phyloP scores from a whole-genome alignment of 768 basidiomycete species.

The Tulasnella sp. region DNA sequence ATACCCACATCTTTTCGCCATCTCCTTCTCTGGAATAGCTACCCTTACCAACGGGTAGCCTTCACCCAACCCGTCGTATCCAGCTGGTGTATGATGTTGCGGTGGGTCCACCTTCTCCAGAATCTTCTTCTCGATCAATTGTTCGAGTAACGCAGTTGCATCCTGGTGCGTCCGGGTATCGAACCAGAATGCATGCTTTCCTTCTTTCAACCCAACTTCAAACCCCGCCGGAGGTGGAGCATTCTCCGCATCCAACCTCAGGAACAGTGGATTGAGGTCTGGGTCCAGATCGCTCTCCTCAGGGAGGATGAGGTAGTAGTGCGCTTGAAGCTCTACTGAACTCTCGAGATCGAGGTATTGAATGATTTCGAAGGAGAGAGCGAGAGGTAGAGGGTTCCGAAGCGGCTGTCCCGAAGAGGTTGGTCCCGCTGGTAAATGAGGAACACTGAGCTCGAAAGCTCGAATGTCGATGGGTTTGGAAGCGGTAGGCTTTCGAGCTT shows the following conservation, averaged over 20 bases:
- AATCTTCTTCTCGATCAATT: conserved; percentile 3
- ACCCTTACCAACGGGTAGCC: conserved; percentile 14
- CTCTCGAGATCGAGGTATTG: conserved; percentile 19
- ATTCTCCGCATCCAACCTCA: not conserved
- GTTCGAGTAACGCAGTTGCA: not conserved
- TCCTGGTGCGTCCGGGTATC: not conserved
- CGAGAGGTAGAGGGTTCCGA: conserved; percentile 19
- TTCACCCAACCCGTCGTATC: not conserved
- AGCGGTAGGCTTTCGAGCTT: conserved; percentile 22
- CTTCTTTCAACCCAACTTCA: not conserved
- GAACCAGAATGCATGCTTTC: conserved; percentile 12
- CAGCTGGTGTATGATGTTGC: not conserved
- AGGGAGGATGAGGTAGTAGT: conserved; percentile 20
- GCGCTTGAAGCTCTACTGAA: not conserved
- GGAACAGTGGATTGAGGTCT: not conserved
- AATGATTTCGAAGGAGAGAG: conserved; percentile 19
- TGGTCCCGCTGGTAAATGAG: conserved; percentile 24
- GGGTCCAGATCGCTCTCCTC: conserved; percentile 16
- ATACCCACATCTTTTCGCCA: conserved; percentile 24
- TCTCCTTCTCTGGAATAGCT: conserved; percentile 22
- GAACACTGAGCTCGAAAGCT: conserved; percentile 19
- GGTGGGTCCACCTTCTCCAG: conserved; percentile 17
- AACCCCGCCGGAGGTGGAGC: not conserved
- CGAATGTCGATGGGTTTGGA: conserved; percentile 25
- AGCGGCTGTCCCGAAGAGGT: conserved; percentile 20